Evolutionary conservation across 1,284 basidiomycete genomes (phyloP), one percentile per base, ranked within the genome.

Genomic region (Cutaneotrichosporon daszewskae): DNA sequence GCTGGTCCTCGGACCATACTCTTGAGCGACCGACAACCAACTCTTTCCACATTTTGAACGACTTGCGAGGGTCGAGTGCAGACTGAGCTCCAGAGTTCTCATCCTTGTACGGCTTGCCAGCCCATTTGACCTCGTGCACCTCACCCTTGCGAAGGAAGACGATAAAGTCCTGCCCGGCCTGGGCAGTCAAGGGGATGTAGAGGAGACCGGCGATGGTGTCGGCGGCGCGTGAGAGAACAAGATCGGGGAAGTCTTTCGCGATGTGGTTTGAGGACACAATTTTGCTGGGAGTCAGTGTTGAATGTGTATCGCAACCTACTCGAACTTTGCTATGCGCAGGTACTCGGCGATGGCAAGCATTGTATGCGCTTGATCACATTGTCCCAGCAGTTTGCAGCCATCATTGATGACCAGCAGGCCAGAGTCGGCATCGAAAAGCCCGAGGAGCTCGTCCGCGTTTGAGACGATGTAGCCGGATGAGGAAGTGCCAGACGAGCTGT

Each of bases 341-440:
- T 87, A 91, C 63, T 91, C 87, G 1, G 87, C 82, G 46, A 91
- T 79, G 22, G 87, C 80, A 38, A 91, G 71, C 36, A 88, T 83
- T 58, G 90, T 86, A 58, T 89, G 86, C n/a, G 86, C 84, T 53
- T 87, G 81, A 43, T 81, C 76, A 23, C 36, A 54, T 48, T 59
- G 79, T 0, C 87, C 88, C 1, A 94, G 73, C 39, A 91, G 84
- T 74, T 89, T 89, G 9, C 85, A 85, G 31, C 84, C 84, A 55
- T 87, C 85, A 9, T 87, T 87, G 54, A 91, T 86, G 47, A 88
- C 84, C 24, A 91, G 75, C 17, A 89, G 79, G 47, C 87, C 86
- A 60, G 81, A 84, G 60, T 91, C 87, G 14, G 87, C 87, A 61
- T 89, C 85, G 60, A 91, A 90, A 19, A 90, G 70, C 6, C 79